These are phyloP conservation scores for Dimargaris cristalligena DNA, from an alignment of 192 early-diverging fungal species.

Conservation along the genomic window DNA sequence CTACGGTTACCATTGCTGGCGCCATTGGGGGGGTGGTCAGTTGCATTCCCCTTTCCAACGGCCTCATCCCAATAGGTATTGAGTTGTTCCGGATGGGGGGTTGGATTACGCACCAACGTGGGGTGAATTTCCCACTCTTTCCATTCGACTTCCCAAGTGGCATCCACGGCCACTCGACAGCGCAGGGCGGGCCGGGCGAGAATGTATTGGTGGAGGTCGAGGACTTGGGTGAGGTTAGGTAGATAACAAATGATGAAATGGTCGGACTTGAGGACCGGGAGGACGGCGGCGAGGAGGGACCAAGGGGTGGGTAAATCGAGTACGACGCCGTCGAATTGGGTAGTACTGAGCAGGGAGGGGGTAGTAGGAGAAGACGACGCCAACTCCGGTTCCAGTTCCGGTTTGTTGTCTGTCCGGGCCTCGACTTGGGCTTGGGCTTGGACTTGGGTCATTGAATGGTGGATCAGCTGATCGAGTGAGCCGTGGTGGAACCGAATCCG, in stretches of 20 bases:
- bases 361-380: background rate
- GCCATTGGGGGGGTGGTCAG: conserved; percentile 13
- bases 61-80: no score
- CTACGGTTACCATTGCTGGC: background rate
- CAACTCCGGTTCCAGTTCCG: no score
- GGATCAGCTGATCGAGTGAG: conserved; percentile 2
- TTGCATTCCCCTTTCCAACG: no score
- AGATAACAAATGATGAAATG: conserved; percentile 35
- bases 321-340: conserved; percentile 27
- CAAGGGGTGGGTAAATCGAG: conserved; percentile 32
- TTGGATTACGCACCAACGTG: conserved; percentile 29
- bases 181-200: conserved; percentile 7
- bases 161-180: conserved; percentile 20
- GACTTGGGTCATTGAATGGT: no score
- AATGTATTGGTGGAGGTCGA: conserved; percentile 25
- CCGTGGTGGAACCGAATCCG: conserved; percentile 9
- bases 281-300: conserved; percentile 16
- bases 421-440: no score
- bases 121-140: conserved; percentile 34
- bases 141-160: conserved; percentile 27
- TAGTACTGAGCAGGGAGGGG: background rate
- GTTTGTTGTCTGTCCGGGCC: no score
- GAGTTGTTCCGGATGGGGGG: no score
- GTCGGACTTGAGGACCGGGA: conserved; percentile 27
- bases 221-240: conserved; percentile 37